Base-by-base conservation (phyloP, 139 green algal species). In the Pedinophyceae sp. region DNA sequence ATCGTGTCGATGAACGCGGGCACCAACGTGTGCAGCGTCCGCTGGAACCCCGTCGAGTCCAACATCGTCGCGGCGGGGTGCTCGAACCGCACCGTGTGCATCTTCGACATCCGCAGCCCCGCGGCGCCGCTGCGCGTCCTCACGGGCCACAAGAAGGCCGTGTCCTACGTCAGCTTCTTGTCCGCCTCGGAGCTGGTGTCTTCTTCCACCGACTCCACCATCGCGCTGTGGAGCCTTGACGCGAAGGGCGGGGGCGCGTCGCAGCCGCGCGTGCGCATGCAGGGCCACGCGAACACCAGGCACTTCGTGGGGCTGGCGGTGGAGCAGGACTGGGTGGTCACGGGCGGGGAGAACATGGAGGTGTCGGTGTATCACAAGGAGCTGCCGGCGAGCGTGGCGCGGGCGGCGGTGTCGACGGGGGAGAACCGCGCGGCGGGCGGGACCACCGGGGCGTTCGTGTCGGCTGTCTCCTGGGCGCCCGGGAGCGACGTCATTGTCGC, bases 331-430 rank as follows among this genome's bases (percentile, higher is more conserved):
- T 48, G 18, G 18, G 19, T 48, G 18, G 18, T 19, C 40, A 20
- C 18, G 18, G 40, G 40, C 18, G 19, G 40, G 18, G 40, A 48
- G 40, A 48, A 18, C 18, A 48, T 20, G 18, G 40, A 48, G 18
- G 40, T 48, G 40, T 48, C 18, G 18, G 40, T 48, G 40, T 48
- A 48, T 48, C 19, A 48, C 40, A 48, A 48, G 40, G 40, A 48
- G 40, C 40, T 48, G 40, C 19, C 40, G n/a, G n/a, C n/a, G n/a
- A n/a, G n/a, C n/a, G n/a, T n/a, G n/a, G n/a, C n/a, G n/a, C n/a
- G n/a, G n/a, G n/a, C n/a, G n/a, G n/a, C n/a, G n/a, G n/a, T n/a
- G n/a, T n/a, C n/a, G n/a, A n/a, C n/a, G n/a, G n/a, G n/a, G n/a
- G n/a, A n/a, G n/a, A n/a, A n/a, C n/a, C n/a, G n/a, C n/a, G n/a